A percentile compares a stretch with the other conserved stretches of the same genome.
These are phyloP conservation scores for Talaromyces sp. DNA, from an alignment of 2,329 filamentous ascomycete genomes.

Conservation along the genomic window DNA sequence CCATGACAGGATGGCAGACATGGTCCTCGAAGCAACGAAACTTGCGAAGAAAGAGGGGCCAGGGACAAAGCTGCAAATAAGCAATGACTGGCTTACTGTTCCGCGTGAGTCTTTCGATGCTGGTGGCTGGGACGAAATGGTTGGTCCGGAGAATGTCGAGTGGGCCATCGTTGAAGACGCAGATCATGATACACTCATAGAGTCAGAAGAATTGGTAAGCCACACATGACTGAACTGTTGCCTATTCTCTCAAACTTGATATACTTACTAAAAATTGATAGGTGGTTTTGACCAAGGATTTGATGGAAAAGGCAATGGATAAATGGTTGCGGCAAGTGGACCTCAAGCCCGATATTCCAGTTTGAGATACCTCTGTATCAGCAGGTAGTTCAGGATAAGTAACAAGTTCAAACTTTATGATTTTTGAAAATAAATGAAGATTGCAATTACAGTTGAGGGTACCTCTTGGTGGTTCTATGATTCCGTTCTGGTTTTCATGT, in stretches of 20 bases:
- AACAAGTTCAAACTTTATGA: background rate
- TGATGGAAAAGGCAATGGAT: background rate
- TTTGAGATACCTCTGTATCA: background rate
- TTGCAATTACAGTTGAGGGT: background rate
- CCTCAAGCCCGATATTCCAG: background rate
- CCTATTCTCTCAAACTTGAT: background rate
- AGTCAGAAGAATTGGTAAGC: background rate
- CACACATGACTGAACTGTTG: background rate
- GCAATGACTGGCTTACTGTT: background rate
- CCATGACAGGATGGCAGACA: background rate
- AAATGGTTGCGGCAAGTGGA: background rate
- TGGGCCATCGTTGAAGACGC: slow-evolving; percentile 3
- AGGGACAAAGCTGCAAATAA: background rate
- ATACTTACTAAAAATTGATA: background rate
- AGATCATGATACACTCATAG: slow-evolving; percentile 7
- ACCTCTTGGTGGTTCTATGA: background rate
- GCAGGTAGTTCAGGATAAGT: background rate
- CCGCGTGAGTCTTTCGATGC: slow-evolving; percentile 1
- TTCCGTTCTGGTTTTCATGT: background rate
- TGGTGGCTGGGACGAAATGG: slow-evolving; percentile 5
- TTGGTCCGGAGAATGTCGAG: background rate
- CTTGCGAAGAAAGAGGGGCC: background rate
- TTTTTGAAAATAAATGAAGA: background rate
- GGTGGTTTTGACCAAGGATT: slow-evolving; percentile 2
- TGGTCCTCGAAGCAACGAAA: background rate